Percentiles rank a stretch among this genome's conserved stretches.
Evolutionary conservation across 2,329 filamentous ascomycete genomes (phyloP).

Genomic region (Hypoxylon sp.): DNA sequence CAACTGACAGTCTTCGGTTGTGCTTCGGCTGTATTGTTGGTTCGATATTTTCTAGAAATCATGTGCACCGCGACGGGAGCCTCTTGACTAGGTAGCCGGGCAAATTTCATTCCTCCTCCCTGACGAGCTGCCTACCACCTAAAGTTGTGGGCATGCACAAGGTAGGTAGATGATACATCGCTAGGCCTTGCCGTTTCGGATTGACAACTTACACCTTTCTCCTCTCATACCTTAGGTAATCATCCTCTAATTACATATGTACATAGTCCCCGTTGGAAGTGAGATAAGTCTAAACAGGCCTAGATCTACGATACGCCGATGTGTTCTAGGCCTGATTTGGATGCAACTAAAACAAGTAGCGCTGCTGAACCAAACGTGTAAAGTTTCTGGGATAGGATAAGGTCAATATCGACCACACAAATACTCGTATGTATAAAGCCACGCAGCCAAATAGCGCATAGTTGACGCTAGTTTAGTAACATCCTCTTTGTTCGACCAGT

Average conservation of each 20-base stretch:
- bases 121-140: slow-evolving; percentile 6
- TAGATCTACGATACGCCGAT: slow-evolving; percentile 20
- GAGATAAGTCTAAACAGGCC: slow-evolving; percentile 16
- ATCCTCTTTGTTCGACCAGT: slow-evolving; percentile 3
- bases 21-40: slow-evolving; percentile 15
- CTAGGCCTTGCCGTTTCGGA: slow-evolving; percentile 14
- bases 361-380: slow-evolving; percentile 32
- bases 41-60: slow-evolving; percentile 10
- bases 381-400: slow-evolving; percentile 23
- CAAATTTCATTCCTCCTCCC: slow-evolving; percentile 10
- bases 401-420: slow-evolving; percentile 22
- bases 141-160: slow-evolving; percentile 11
- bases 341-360: slow-evolving; percentile 31
- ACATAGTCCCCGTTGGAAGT: slow-evolving; percentile 10
- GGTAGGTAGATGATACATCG: slow-evolving; percentile 26
- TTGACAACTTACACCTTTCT: slow-evolving; percentile 27
- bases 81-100: not conserved
- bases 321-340: slow-evolving; percentile 28
- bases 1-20: slow-evolving; percentile 14
- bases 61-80: not conserved
- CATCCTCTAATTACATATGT: too few species aligned
- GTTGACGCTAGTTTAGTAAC: slow-evolving; percentile 28
- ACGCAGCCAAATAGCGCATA: slow-evolving; percentile 17
- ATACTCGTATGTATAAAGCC: slow-evolving; percentile 5
- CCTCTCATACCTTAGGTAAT: slow-evolving; percentile 8